phyloP scores from a whole-genome alignment of 2,329 filamentous ascomycete genomes.

The Xylariaceae sp. region DNA sequence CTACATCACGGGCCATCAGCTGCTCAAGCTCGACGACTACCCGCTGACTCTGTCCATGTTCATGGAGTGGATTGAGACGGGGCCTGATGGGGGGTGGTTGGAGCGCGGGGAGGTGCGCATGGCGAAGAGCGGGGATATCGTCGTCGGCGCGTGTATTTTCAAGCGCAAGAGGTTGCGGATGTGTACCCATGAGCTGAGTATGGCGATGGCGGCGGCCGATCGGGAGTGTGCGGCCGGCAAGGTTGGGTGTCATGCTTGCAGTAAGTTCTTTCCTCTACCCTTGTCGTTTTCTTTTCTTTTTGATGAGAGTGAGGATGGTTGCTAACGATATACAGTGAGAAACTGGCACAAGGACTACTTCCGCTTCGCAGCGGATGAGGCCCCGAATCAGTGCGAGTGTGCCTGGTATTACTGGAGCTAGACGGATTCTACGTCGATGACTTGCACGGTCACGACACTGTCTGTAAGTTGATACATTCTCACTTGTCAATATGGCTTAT shows the following conservation, averaged over 20 bases:
- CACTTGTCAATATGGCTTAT: not conserved
- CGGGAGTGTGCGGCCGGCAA: not conserved
- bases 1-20: not conserved
- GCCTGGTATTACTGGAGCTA: not conserved
- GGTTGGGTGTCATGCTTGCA: conserved; percentile 8
- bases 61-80: conserved; percentile 8
- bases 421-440: not conserved
- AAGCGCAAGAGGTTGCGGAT: not conserved
- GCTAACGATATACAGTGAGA: not conserved
- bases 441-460: not conserved
- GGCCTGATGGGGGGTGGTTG: conserved; percentile 4
- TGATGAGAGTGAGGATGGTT: too few species aligned
- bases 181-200: conserved; percentile 5
- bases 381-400: conserved; percentile 8
- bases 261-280: not conserved
- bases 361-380: conserved; percentile 6
- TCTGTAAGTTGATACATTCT: not conserved
- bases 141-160: conserved; percentile 9
- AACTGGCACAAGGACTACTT: conserved; percentile 12
- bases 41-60: not conserved
- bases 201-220: conserved; percentile 3
- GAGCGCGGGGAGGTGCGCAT: not conserved
- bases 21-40: not conserved
- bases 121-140: not conserved
- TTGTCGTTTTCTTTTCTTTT: not conserved